Evolutionary conservation across 306 rosid species (phyloP).

Genomic region (Adenanthera pavonina): DNA sequence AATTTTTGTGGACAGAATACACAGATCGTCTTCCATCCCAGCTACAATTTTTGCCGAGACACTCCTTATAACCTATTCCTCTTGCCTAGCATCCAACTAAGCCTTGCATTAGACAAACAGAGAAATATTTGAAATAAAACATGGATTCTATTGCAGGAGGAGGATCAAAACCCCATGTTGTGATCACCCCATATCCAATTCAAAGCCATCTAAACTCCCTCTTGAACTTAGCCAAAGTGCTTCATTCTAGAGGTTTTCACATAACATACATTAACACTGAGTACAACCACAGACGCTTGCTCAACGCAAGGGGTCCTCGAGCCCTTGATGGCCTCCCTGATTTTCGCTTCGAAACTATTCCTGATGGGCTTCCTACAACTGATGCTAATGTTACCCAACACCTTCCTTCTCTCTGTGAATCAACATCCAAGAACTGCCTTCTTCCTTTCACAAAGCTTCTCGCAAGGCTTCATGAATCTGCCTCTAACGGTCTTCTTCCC

Average conservation of each 20-base stretch:
- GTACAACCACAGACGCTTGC: neutral
- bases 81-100: too few species aligned
- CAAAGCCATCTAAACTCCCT: neutral
- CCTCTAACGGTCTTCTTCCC: neutral
- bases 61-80: too few species aligned
- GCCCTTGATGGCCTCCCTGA: neutral
- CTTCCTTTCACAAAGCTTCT: neutral
- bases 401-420: neutral
- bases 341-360: neutral
- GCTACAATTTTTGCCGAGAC: too few species aligned
- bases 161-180: neutral
- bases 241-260: neutral
- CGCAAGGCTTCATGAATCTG: neutral
- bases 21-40: too few species aligned
- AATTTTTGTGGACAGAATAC: too few species aligned
- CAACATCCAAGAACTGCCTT: neutral
- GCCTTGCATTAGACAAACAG: neutral
- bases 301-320: neutral
- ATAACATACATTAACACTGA: neutral
- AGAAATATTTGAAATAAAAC: too few species aligned
- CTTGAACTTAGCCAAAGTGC: neutral
- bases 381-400: neutral
- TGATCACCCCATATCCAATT: neutral
- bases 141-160: neutral
- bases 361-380: slow-evolving; percentile 1